Base-by-base conservation (phyloP, 176 grass and related monocot genomes). In the Olyra latifolia region DNA sequence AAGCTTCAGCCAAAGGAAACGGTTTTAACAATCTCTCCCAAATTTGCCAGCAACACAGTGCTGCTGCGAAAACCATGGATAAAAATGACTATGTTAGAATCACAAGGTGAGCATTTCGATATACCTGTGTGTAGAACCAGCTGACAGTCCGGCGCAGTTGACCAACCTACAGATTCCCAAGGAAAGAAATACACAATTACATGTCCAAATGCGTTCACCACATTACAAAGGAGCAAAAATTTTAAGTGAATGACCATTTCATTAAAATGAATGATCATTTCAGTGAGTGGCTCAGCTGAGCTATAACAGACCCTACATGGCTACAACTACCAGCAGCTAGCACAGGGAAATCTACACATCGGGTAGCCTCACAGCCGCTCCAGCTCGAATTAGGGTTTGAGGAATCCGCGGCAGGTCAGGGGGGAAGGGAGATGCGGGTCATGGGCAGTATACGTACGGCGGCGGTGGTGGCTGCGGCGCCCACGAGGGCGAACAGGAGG, bases 121-220 rank as follows among this genome's bases (percentile, higher is more conserved):
- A 16, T 91, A 94, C 92, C 89, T 91, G 86, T 17, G 89, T 80
- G 46, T 88, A 91, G 78, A 94, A 74, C 89, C 89, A 91, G 53
- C 85, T 64, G 50, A 80, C 1, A 29, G 83, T 87, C 66, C 77
- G 74, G 38, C 84, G 92, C 62, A 94, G 52, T n/a, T 89, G 89
- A 82, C 83, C 72, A 45, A 86, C 83, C 89, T 91, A 74, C 83
- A 70, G 60, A 73, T 23, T 47, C 28, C 12, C 27, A 69, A 53
- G 0, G n/a, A 60, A 35, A 7, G 13, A 39, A 25, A 71, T 30
- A n/a, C 40, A 66, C 29, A 15, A 71, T 74, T 28, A 17, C 49
- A 79, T 22, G 43, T 13, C n/a, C 6, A 48, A 35, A 56, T 30
- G 20, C 53, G 72, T 19, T 13, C 20, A 43, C 0, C 12, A 58